Conservation (phyloP, 2,329 filamentous ascomycete species). For the Colletotrichum chrysophilum region DNA sequence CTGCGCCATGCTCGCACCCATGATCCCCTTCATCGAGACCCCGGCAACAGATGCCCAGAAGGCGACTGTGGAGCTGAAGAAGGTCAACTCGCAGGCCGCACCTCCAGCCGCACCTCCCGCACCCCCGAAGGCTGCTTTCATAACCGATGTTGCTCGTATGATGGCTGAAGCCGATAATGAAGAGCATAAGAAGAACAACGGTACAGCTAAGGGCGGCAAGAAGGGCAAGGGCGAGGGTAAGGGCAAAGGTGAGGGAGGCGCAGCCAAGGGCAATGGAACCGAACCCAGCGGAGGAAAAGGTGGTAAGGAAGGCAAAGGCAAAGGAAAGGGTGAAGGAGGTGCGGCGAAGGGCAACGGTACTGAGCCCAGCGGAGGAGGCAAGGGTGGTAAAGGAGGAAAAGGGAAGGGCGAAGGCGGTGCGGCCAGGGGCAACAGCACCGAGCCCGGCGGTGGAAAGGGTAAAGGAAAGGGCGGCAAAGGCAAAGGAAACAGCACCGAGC, state of each 20-base stretch:
- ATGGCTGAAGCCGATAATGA: not conserved
- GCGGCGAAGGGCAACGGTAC: not conserved
- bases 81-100: not conserved
- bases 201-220: not conserved
- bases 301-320: not conserved
- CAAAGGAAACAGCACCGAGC: not conserved
- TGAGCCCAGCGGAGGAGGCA: not conserved
- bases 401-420: not conserved
- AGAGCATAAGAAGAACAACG: not conserved
- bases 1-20: slow-evolving; percentile 27
- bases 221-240: not conserved
- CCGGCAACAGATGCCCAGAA: slow-evolving; percentile 9
- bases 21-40: slow-evolving; percentile 27
- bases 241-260: not conserved
- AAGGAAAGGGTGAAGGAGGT: not conserved
- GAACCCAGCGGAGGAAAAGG: not conserved
- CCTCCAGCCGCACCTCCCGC: not conserved
- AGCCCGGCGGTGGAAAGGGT: not conserved
- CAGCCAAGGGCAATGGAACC: not conserved
- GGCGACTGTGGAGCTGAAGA: slow-evolving; percentile 22
- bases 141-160: not conserved
- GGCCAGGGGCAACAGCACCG: not conserved
- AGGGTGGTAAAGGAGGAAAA: not conserved
- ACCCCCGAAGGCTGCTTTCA: not conserved
- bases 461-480: not conserved